These are phyloP conservation scores for Ascochyta clinopodiicola DNA, from an alignment of 2,329 filamentous ascomycete genomes.

Conservation along the genomic window DNA sequence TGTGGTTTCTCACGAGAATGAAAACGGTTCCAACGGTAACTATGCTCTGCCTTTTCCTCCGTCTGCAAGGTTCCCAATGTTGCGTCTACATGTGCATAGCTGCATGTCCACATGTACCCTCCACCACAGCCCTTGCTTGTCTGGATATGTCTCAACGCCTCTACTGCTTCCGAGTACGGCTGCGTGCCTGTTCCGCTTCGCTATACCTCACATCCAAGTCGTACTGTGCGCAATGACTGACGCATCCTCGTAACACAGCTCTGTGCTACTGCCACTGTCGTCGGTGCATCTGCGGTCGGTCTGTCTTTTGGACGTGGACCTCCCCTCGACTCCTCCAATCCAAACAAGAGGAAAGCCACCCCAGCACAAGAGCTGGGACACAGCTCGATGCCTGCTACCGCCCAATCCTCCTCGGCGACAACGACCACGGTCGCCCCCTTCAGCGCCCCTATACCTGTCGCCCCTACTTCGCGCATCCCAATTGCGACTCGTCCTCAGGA, in stretches of 20 bases:
- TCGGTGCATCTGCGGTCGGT: slow-evolving; percentile 66
- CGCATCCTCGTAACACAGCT: slow-evolving; percentile 56
- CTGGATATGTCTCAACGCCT: slow-evolving; percentile 36
- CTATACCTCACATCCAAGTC: slow-evolving; percentile 30
- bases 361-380: slow-evolving; percentile 41
- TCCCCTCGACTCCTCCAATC: slow-evolving; percentile 38
- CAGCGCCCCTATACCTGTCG: slow-evolving; percentile 32
- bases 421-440: slow-evolving; percentile 30
- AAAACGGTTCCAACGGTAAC: slow-evolving; percentile 56
- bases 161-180: slow-evolving; percentile 30
- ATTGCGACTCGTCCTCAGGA: slow-evolving; percentile 37
- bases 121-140: slow-evolving; percentile 37
- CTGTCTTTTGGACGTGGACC: slow-evolving; percentile 63
- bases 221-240: slow-evolving; percentile 45
- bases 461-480: slow-evolving; percentile 35
- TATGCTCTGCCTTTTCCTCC: slow-evolving; percentile 28
- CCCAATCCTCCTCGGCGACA: slow-evolving; percentile 35
- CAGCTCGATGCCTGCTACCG: slow-evolving; percentile 37
- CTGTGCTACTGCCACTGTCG: slow-evolving; percentile 66
- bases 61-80: slow-evolving; percentile 16
- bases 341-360: slow-evolving; percentile 49
- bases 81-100: slow-evolving; percentile 12
- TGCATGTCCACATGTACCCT: slow-evolving; percentile 10
- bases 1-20: slow-evolving; percentile 51
- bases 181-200: slow-evolving; percentile 34